Base-by-base conservation (phyloP, 2,329 filamentous ascomycete species). In the Parafenestella ontariensis region DNA sequence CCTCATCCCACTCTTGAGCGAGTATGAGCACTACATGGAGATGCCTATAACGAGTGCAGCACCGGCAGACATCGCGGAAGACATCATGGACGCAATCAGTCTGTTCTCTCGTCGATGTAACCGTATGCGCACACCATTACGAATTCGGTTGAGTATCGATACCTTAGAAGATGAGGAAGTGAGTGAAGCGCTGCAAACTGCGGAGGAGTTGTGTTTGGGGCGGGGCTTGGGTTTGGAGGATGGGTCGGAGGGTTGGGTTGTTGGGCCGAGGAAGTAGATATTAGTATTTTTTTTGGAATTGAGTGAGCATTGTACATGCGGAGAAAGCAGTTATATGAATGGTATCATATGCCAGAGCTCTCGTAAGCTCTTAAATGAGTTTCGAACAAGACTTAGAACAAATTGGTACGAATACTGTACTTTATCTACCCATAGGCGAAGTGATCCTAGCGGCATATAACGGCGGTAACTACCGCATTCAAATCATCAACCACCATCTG, bases 161-260 rank as follows among this genome's bases (percentile, higher is more conserved):
- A 13, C 15, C n/a, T 34, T 34, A 8, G 13, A 34, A 5, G 5
- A n/a, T 17, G 31, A 17, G 4, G 31, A 34, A 15, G 13, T 34
- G n/a, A 2, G 10, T 34, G 31, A 34, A 5, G 31, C 13, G 15
- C 17, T 15, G 18, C 13, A n/a, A 34, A 5, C 10, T 34, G 31
- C 31, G 5, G 46, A 34, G 50, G 46, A 37, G 56, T 50, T 52
- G 51, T 49, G 28, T 37, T 52, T 21, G 23, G 20, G 17, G 43
- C 52, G 13, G 51, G 54, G 44, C 96, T 93, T 21, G 26, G 48
- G 23, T 24, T 47, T 13, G 49, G 26, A 18, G 50, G 51, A 23
- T 23, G 18, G 37, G 13, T 11, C 21, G 7, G 13, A 21, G 20
- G 20, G 11, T 4, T 40, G 13, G 26, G 47, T 24, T 40, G 49